phyloP scores from a whole-genome alignment of 1,284 basidiomycete species.

The Rhodotorula sp. region DNA sequence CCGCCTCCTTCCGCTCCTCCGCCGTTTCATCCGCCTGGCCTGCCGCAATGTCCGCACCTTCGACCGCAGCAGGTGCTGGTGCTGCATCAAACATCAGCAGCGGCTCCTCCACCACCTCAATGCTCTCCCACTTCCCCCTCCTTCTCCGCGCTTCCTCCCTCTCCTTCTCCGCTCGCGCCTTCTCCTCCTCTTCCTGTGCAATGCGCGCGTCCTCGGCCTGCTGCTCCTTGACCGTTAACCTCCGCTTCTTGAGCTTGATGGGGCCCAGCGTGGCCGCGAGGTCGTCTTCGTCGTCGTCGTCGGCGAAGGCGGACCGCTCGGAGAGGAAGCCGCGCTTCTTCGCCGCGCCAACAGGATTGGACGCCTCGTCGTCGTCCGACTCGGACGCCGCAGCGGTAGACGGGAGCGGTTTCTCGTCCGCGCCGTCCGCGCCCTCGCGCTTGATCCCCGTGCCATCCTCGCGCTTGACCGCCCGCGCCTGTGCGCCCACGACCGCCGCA shows the following conservation, averaged over 20 bases:
- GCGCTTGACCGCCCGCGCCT: conserved; percentile 5
- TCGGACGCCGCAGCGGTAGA: too few relatives aligned
- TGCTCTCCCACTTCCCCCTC: not conserved
- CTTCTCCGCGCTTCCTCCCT: not conserved
- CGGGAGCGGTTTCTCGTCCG: accelerated
- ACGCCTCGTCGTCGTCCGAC: conserved; percentile 10
- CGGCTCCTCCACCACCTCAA: not conserved
- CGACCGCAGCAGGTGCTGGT: not conserved
- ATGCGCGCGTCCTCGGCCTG: conserved; percentile 12
- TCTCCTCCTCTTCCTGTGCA: conserved; percentile 13
- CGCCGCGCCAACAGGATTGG: not conserved
- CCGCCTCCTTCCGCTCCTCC: not conserved
- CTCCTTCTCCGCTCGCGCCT: conserved; percentile 7
- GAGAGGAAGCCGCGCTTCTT: conserved; percentile 25
- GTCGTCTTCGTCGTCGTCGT: conserved; percentile 39
- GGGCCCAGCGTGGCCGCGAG: conserved; percentile 12
- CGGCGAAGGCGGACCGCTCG: conserved; percentile 19
- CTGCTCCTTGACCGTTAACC: conserved; percentile 39
- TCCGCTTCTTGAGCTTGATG: conserved; percentile 37
- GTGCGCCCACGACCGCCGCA: not conserved
- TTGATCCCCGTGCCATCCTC: not conserved
- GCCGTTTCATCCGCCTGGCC: too few relatives aligned
- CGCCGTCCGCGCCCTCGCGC: too few relatives aligned
- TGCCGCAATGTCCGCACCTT: not conserved
- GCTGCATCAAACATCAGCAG: not conserved